Conservation (phyloP, 176 grass and related monocot species). For the Oryza meyeriana region DNA sequence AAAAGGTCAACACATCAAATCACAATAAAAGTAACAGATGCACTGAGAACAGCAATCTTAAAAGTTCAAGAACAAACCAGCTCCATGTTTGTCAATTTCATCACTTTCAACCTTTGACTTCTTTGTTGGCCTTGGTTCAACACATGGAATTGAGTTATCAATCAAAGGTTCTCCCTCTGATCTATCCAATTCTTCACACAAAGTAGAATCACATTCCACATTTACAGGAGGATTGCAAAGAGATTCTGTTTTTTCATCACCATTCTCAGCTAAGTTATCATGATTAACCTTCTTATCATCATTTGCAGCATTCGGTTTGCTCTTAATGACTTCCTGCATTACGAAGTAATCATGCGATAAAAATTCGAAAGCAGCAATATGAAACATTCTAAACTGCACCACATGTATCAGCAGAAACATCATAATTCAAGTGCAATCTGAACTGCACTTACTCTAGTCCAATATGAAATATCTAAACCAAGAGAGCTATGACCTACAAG, state of each 20-base stretch:
- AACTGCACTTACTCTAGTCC: not conserved
- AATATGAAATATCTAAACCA: not conserved
- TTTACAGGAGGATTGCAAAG: constrained; percentile 12
- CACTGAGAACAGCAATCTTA: constrained; percentile 20
- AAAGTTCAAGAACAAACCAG: constrained; percentile 34
- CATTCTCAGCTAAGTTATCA: constrained; percentile 33
- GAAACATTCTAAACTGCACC: not conserved
- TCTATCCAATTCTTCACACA: constrained; percentile 44
- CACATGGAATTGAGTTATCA: constrained; percentile 30
- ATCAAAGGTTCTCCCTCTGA: constrained; percentile 31
- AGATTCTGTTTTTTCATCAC: constrained; percentile 30
- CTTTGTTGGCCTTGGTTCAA: constrained; percentile 61
- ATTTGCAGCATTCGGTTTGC: constrained; percentile 30
- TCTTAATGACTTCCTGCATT: constrained; percentile 53
- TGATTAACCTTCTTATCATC: constrained; percentile 21
- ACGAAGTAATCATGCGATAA: constrained; percentile 5
- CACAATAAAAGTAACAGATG: not conserved
- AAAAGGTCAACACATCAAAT: constrained; percentile 22
- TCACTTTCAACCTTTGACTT: constrained; percentile 74
- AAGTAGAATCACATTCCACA: constrained; percentile 17
- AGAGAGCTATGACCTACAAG: not conserved
- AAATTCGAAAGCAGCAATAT: not conserved
- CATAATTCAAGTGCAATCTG: not conserved
- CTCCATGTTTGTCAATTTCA: constrained; percentile 29
- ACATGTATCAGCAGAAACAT: not conserved